Conservation (phyloP, 192 early-diverging fungal genomes). For the Backusella psychrophila region DNA sequence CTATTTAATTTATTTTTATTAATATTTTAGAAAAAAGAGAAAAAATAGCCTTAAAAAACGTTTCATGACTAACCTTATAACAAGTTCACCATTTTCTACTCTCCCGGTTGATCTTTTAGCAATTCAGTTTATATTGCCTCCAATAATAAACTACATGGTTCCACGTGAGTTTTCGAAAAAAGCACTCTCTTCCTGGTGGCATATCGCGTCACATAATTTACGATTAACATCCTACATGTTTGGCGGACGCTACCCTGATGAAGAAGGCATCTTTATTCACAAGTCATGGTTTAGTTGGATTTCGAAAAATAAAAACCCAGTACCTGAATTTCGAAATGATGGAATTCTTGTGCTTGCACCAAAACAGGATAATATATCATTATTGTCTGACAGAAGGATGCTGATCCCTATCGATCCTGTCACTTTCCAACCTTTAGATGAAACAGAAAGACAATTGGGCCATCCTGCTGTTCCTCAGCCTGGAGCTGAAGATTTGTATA, state of each 20-base stretch:
- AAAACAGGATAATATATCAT: slow-evolving; percentile 74
- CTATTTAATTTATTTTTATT: not conserved
- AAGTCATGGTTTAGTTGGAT: not conserved
- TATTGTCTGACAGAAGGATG: slow-evolving; percentile 75
- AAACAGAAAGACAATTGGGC: slow-evolving; percentile 58
- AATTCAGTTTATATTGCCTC: slow-evolving; percentile 73
- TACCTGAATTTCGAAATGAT: slow-evolving; percentile 35
- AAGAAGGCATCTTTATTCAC: slow-evolving; percentile 50
- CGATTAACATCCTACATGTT: slow-evolving; percentile 85
- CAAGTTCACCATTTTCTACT: slow-evolving; percentile 21
- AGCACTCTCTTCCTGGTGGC: slow-evolving; percentile 61
- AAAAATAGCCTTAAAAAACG: not conserved
- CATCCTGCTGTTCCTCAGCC: slow-evolving; percentile 40
- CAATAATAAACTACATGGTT: slow-evolving; percentile 54
- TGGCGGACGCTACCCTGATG: slow-evolving; percentile 60
- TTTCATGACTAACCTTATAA: not conserved
- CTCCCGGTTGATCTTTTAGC: slow-evolving; percentile 76
- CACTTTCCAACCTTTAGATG: slow-evolving; percentile 49
- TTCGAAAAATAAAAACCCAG: not conserved
- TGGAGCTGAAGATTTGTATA: slow-evolving; percentile 31
- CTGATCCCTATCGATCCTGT: slow-evolving; percentile 68
- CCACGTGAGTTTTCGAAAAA: slow-evolving; percentile 53
- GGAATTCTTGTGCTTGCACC: slow-evolving; percentile 79
- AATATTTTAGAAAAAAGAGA: not conserved
- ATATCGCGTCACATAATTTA: slow-evolving; percentile 53